Evolutionary conservation across 2,329 filamentous ascomycete species (phyloP).

Genomic region (Xylaria arbuscula): DNA sequence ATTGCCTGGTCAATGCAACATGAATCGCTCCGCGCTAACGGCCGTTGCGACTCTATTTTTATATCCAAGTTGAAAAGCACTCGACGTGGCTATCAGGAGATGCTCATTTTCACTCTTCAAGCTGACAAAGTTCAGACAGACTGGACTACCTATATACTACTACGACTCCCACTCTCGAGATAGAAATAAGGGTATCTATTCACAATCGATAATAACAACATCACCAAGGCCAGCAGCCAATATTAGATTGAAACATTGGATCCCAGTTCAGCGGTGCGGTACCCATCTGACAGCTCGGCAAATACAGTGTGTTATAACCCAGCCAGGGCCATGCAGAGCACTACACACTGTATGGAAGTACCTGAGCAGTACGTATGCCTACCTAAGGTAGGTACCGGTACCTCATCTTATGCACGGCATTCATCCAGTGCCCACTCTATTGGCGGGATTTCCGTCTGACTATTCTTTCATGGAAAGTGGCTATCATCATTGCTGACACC

Average conservation of each 20-base stretch:
- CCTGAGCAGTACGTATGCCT: conserved; percentile 5
- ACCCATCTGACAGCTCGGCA: not conserved
- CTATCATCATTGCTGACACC: conserved; percentile 35
- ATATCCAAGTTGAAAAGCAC: conserved; percentile 28
- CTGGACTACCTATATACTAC: not conserved
- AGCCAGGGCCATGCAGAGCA: not conserved
- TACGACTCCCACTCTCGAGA: not conserved
- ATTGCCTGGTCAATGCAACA: conserved; percentile 26
- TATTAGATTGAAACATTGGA: not conserved
- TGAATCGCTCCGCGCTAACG: conserved; percentile 14
- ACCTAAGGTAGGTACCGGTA: too few species aligned
- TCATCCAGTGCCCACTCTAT: conserved; percentile 7
- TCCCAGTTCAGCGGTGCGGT: not conserved
- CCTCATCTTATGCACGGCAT: conserved; percentile 8
- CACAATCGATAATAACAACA: not conserved
- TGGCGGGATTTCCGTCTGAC: conserved; percentile 38
- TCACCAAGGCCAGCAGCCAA: not conserved
- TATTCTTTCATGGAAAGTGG: conserved; percentile 12
- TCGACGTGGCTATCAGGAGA: conserved; percentile 1
- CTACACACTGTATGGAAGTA: conserved; percentile 5
- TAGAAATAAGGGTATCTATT: too few species aligned
- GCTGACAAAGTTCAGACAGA: not conserved
- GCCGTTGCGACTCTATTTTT: conserved; percentile 37
- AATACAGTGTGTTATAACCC: not conserved
- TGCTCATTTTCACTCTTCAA: not conserved